A percentile compares a stretch with the other conserved stretches of the same genome.
Evolutionary conservation across 2,329 filamentous ascomycete genomes (phyloP).

Genomic region (Cordyceps militaris): DNA sequence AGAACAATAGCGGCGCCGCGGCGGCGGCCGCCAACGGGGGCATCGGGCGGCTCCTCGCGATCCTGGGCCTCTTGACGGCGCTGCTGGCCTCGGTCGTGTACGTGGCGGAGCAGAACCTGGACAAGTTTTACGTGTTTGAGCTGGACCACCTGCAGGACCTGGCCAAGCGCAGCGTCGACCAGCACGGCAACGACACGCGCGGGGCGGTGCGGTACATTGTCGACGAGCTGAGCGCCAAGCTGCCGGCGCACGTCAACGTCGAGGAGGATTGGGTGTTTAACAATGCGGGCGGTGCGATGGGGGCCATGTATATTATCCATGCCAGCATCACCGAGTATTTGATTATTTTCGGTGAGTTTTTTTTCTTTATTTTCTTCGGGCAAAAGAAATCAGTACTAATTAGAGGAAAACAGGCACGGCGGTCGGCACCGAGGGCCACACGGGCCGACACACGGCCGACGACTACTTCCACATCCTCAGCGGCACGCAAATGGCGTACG

Average conservation of each 20-base stretch:
- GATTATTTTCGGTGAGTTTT: constrained; percentile 65
- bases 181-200: constrained; percentile 69
- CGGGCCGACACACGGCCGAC: constrained; percentile 81
- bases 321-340: constrained; percentile 87
- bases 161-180: constrained; percentile 55
- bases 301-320: constrained; percentile 84
- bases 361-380: no score
- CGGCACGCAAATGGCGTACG: constrained; percentile 71
- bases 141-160: constrained; percentile 61
- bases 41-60: constrained; percentile 35
- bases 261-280: constrained; percentile 86
- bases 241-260: constrained; percentile 53
- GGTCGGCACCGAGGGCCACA: constrained; percentile 80
- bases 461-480: constrained; percentile 91
- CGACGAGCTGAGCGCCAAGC: constrained; percentile 50
- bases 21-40: constrained; percentile 12
- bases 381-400: background rate
- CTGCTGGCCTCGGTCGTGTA: constrained; percentile 48
- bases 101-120: constrained; percentile 50
- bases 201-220: constrained; percentile 65
- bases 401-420: constrained; percentile 46
- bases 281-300: constrained; percentile 88
- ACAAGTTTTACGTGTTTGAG: constrained; percentile 69
- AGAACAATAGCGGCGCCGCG: constrained; percentile 1
- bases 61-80: constrained; percentile 47